These are phyloP conservation scores for Thielaviopsis populi DNA, from an alignment of 2,329 filamentous ascomycete species.

Conservation along the genomic window DNA sequence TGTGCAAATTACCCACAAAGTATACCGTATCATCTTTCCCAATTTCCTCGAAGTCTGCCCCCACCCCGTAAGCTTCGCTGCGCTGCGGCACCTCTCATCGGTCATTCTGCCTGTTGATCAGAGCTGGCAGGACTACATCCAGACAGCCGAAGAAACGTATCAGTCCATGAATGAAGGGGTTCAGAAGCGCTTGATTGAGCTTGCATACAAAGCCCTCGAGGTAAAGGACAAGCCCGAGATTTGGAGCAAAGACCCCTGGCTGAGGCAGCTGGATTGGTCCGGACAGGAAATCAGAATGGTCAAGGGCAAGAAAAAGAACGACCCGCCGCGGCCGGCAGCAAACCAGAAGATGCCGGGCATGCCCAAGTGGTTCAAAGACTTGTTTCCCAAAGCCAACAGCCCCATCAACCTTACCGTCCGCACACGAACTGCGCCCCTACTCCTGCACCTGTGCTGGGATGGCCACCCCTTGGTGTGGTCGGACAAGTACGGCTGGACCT, in stretches of 20 bases:
- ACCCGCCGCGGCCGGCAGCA: slow-evolving; percentile 60
- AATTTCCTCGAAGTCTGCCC: slow-evolving; percentile 81
- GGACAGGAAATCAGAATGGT: slow-evolving; percentile 83
- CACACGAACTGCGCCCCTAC: slow-evolving; percentile 70
- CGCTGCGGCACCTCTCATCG: slow-evolving; percentile 78
- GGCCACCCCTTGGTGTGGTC: slow-evolving; percentile 85
- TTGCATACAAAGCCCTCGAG: slow-evolving; percentile 64
- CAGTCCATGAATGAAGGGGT: slow-evolving; percentile 62
- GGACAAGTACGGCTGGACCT: slow-evolving; percentile 84
- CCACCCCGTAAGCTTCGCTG: slow-evolving; percentile 93
- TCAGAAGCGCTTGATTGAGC: slow-evolving; percentile 52
- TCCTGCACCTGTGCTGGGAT: slow-evolving; percentile 79
- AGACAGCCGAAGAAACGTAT: slow-evolving; percentile 74
- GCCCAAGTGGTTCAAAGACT: slow-evolving; percentile 90
- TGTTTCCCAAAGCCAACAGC: slow-evolving; percentile 54
- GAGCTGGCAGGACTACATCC: slow-evolving; percentile 74
- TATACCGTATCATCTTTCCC: slow-evolving; percentile 89
- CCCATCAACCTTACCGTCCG: slow-evolving; percentile 70
- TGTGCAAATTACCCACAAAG: slow-evolving; percentile 78
- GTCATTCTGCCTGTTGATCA: slow-evolving; percentile 84
- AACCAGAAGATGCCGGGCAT: slow-evolving; percentile 88
- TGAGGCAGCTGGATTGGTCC: slow-evolving; percentile 88
- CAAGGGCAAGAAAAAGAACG: slow-evolving; percentile 77
- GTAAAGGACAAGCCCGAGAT: slow-evolving; percentile 53
- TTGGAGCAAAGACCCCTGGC: slow-evolving; percentile 74